Percentiles rank a stretch among this genome's conserved stretches.
Evolutionary conservation across 805 yeast genomes (phyloP).

Genomic region (Yamadazyma laniorum): DNA sequence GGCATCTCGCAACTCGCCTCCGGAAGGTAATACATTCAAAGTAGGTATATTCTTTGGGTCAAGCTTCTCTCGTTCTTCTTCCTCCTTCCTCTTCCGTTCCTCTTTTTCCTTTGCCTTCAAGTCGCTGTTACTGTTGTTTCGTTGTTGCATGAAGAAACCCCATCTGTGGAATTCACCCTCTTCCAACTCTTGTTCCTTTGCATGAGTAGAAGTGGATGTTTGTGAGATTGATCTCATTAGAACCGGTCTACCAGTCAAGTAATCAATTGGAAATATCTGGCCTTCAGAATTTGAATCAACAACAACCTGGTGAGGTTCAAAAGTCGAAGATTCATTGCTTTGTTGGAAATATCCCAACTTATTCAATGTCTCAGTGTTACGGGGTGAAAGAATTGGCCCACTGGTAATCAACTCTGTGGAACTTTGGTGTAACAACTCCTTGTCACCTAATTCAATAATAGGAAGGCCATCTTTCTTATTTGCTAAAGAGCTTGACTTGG

Average conservation of each 20-base stretch:
- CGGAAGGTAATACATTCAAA: conserved; percentile 49
- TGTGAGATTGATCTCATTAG: conserved; percentile 62
- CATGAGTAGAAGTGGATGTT: conserved; percentile 60
- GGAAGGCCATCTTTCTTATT: conserved; percentile 9
- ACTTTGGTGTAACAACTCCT: conserved; percentile 44
- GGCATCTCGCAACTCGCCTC: conserved; percentile 54
- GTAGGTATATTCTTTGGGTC: conserved; percentile 22
- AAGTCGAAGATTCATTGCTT: conserved; percentile 23
- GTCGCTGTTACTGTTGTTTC: conserved; percentile 28
- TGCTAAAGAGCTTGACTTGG: not conserved
- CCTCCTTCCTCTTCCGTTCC: conserved; percentile 4
- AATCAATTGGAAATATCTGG: conserved; percentile 55
- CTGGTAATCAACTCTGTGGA: conserved; percentile 51
- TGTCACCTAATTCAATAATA: conserved; percentile 10
- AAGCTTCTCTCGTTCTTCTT: conserved; percentile 5
- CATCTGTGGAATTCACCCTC: conserved; percentile 90
- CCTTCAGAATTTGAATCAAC: conserved; percentile 59
- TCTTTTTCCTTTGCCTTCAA: conserved; percentile 1
- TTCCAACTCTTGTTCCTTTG: conserved; percentile 79
- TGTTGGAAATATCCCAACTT: conserved; percentile 20
- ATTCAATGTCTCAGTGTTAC: conserved; percentile 23
- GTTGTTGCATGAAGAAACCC: conserved; percentile 77
- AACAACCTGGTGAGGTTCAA: conserved; percentile 70
- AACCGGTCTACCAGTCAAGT: conserved; percentile 70
- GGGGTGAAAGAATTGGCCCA: conserved; percentile 53